Base-by-base conservation (phyloP, 116 monocot genomes). In the Cymodocea nodosa region DNA sequence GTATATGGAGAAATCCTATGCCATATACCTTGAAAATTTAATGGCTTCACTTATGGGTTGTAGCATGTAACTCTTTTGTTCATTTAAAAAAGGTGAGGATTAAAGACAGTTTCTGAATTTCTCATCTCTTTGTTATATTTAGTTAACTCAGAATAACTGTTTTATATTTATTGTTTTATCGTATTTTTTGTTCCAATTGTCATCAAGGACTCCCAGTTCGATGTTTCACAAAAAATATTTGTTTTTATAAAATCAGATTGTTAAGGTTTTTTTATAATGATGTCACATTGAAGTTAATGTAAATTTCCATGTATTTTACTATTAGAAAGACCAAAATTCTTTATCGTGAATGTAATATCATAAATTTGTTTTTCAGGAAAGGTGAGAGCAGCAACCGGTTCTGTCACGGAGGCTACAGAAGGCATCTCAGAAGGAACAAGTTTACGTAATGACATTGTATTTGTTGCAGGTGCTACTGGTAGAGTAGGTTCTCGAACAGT, bases 381-480 rank as follows among this genome's bases (percentile, higher is more conserved):
- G 15, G 66, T 52, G 66, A 24, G 5, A 53, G 66, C 16, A 24
- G 51, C 13, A 65, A 16, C 6, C 9, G 15, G 51, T 6, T 66
- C 66, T 0, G 35, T 11, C n/a, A 34, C 6, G 6, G 52, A 52
- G 22, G 9, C 66, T 16, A 64, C 64, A 20, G 23, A 34, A 66
- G 34, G 51, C 66, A 48, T 22, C 23, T 13, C 63, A 20, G 63
- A 20, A 23, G 48, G 48, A 20, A 48, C 12, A 20, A 16, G 35
- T 61, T 50, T 40, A 13, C 13, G 50, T n/a, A 48, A 60, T 34
- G 60, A 78, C 70, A 48, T 87, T 65, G 86, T 66, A 48, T 94
- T 89, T 76, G 82, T 94, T 65, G 94, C 89, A 53, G 94, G 94
- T 68, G 77, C 94, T 51, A 94, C 89, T 63, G 94, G 94, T 69